phyloP scores from a whole-genome alignment of 2,329 filamentous ascomycete genomes.

The Hirsutella minnesotensis region DNA sequence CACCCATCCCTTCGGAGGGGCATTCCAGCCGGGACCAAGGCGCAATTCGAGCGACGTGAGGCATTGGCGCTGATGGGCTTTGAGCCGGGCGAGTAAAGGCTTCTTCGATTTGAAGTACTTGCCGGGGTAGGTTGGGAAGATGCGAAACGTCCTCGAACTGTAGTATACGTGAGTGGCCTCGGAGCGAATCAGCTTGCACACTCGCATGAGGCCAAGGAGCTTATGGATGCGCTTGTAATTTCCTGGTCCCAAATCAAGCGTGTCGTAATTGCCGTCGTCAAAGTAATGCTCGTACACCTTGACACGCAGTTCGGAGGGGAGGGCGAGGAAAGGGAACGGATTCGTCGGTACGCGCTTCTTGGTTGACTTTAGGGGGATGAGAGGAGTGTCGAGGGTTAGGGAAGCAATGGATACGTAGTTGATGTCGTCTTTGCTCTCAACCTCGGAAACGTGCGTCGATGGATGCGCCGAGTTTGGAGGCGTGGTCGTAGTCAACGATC shows the following conservation, averaged over 20 bases:
- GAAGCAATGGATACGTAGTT: slow-evolving; percentile 28
- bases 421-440: slow-evolving; percentile 28
- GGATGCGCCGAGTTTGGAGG: slow-evolving; percentile 24
- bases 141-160: slow-evolving; percentile 46
- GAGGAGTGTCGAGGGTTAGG: slow-evolving; percentile 29
- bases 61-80: slow-evolving; percentile 42
- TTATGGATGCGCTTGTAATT: slow-evolving; percentile 52
- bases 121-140: slow-evolving; percentile 55
- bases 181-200: slow-evolving; percentile 45
- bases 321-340: slow-evolving; percentile 52
- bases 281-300: slow-evolving; percentile 58
- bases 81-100: slow-evolving; percentile 56
- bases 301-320: slow-evolving; percentile 59
- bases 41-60: slow-evolving; percentile 57
- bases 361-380: slow-evolving; percentile 19
- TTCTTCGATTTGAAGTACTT: slow-evolving; percentile 63
- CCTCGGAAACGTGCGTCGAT: slow-evolving; percentile 23
- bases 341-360: slow-evolving; percentile 19
- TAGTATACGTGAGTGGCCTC: slow-evolving; percentile 59
- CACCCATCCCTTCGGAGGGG: slow-evolving; percentile 59
- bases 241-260: slow-evolving; percentile 54
- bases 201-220: slow-evolving; percentile 47
- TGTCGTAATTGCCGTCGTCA: slow-evolving; percentile 29
- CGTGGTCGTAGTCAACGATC: slow-evolving; percentile 19
- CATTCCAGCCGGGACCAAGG: slow-evolving; percentile 61